Evolutionary conservation across 75 land plant species (phyloP), one percentile per base, ranked within the genome.

Genomic region (Pseudotsuga menziesii): DNA sequence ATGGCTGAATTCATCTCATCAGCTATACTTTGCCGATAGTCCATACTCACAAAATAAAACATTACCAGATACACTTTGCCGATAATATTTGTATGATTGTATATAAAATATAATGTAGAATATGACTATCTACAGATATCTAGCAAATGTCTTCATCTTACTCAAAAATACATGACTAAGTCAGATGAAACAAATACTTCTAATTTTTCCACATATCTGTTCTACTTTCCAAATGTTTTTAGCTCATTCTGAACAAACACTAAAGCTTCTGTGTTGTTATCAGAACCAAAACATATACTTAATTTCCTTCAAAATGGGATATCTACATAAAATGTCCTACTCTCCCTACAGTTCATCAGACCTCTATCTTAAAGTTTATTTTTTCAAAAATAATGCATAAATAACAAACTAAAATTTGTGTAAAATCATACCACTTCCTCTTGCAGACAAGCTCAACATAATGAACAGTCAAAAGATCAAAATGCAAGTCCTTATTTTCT

Each of bases 71-170:
- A n/a, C n/a, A n/a, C n/a, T n/a, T n/a, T n/a, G n/a, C n/a, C n/a
- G n/a, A n/a, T n/a, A n/a, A n/a, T n/a, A n/a, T n/a, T n/a, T n/a
- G n/a, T n/a, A n/a, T n/a, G n/a, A n/a, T n/a, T n/a, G n/a, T n/a
- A n/a, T n/a, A n/a, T n/a, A n/a, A n/a, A n/a, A n/a, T n/a, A n/a
- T n/a, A n/a, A n/a, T n/a, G n/a, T n/a, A n/a, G n/a, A n/a, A n/a
- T n/a, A n/a, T n/a, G n/a, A n/a, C n/a, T n/a, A n/a, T n/a, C n/a
- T n/a, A n/a, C n/a, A n/a, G n/a, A n/a, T n/a, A n/a, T n/a, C n/a
- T n/a, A n/a, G n/a, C n/a, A n/a, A n/a, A n/a, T n/a, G n/a, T n/a
- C 92, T 74, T 92, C 98, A 54, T 98, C 95, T 61, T 97, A 92
- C 79, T 92, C 94, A 83, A 94, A 97, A n/a, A 98, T 98, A 61